Evolutionary conservation across 1,284 basidiomycete species (phyloP).

Genomic region (Pseudozyma thailandica): DNA sequence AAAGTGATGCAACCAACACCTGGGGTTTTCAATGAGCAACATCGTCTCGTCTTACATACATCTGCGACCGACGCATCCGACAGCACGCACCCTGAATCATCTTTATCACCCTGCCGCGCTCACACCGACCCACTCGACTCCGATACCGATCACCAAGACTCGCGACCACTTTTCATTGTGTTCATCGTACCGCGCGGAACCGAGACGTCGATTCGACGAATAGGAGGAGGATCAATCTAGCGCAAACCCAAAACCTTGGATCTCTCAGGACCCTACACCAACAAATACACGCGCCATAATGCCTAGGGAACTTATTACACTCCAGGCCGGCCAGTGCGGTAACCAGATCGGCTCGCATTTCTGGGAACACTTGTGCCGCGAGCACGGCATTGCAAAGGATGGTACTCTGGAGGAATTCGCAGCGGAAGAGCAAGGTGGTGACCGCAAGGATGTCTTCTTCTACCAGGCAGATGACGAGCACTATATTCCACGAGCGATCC

Average conservation of each 20-base stretch:
- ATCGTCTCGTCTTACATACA: constrained; percentile 4
- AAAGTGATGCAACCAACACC: constrained; percentile 31
- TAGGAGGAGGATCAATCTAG: not conserved
- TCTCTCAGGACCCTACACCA: not conserved
- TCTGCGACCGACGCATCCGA: not conserved
- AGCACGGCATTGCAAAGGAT: constrained; percentile 66
- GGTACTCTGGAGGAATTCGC: constrained; percentile 66
- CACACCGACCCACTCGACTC: too few relatives aligned
- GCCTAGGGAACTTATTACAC: constrained; percentile 66
- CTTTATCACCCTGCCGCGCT: not conserved
- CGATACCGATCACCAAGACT: too few relatives aligned
- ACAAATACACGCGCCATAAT: constrained; percentile 17
- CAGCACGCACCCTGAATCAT: not conserved
- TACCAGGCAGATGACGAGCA: constrained; percentile 99
- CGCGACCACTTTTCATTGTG: too few relatives aligned
- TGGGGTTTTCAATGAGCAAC: not conserved
- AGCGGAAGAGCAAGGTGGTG: constrained; percentile 69
- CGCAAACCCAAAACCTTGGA: not conserved
- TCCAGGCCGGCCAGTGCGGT: constrained; percentile 67
- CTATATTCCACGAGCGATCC: constrained; percentile 95
- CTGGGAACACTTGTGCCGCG: constrained; percentile 67
- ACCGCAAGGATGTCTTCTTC: constrained; percentile 99
- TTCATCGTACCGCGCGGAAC: too few relatives aligned
- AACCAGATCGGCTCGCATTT: constrained; percentile 68
- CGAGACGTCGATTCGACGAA: too few relatives aligned